phyloP scores from a whole-genome alignment of 345 rosid genomes.

The Syzygium grande region DNA sequence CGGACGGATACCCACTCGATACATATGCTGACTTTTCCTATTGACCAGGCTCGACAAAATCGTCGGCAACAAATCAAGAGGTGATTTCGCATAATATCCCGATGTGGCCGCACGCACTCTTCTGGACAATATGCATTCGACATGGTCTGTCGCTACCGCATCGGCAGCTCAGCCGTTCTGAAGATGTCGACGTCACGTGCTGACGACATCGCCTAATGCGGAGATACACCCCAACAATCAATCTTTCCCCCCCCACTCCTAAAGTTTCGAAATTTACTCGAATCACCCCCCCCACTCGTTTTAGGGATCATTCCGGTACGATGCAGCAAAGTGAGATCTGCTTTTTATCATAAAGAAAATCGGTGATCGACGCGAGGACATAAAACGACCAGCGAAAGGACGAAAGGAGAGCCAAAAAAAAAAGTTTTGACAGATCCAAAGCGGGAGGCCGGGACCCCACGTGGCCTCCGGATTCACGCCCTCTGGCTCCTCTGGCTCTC shows the following conservation, averaged over 20 bases:
- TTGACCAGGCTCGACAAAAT: background rate
- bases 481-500: background rate
- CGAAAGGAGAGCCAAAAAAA: background rate
- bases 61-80: background rate
- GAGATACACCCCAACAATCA: no score
- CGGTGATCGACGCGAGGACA: background rate
- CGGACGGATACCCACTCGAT: background rate
- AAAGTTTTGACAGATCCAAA: background rate
- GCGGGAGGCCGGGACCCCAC: background rate
- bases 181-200: background rate
- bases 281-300: background rate
- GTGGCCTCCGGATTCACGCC: background rate
- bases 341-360: background rate
- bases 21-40: background rate
- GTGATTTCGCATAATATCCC: background rate
- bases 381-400: background rate
- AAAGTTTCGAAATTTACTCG: background rate
- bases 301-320: background rate
- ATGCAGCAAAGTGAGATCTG: background rate
- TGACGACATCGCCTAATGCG: no score
- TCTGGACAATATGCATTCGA: background rate
- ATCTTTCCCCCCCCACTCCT: fast-evolving
- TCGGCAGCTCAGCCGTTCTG: background rate
- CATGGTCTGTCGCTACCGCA: background rate
- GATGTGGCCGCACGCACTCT: background rate